phyloP scores from a whole-genome alignment of 768 basidiomycete species.

The Leccinum aurantiacum region DNA sequence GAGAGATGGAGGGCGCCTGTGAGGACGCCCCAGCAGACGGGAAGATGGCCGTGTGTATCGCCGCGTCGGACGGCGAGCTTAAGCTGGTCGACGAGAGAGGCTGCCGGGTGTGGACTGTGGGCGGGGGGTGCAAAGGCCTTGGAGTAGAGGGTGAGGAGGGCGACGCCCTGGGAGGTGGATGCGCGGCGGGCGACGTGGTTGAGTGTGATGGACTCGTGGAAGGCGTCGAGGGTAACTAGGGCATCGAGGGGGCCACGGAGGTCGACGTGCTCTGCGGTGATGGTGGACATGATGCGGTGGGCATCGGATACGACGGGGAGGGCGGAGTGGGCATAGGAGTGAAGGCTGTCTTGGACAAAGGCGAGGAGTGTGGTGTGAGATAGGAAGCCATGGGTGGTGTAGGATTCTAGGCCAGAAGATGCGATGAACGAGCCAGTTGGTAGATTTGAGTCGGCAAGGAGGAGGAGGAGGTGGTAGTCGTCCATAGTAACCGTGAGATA shows the following conservation, averaged over 20 bases:
- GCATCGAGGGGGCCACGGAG: constrained; percentile 35
- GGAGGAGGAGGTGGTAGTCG: constrained; percentile 63
- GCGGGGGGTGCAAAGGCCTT: constrained; percentile 59
- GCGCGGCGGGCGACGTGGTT: constrained; percentile 89
- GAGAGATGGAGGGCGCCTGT: constrained; percentile 74
- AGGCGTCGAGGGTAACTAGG: constrained; percentile 61
- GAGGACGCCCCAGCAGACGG: constrained; percentile 88
- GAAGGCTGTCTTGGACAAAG: constrained; percentile 71
- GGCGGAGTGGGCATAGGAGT: constrained; percentile 75
- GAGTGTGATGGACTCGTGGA: constrained; percentile 83
- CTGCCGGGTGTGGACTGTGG: constrained; percentile 13
- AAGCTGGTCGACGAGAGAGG: constrained; percentile 58
- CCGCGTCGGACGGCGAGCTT: constrained; percentile 68
- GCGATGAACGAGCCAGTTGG: constrained; percentile 98
- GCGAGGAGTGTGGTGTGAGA: constrained; percentile 35
- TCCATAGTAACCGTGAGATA: constrained; percentile 18
- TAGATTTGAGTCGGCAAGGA: constrained; percentile 89
- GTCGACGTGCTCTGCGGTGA: constrained; percentile 12
- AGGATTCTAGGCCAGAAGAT: constrained; percentile 91
- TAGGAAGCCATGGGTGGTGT: constrained; percentile 78
- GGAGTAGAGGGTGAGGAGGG: constrained; percentile 84
- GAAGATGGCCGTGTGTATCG: constrained; percentile 76
- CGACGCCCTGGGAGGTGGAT: constrained; percentile 89
- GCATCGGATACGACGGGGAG: constrained; percentile 79
- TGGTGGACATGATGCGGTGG: constrained; percentile 39